Evolutionary conservation across 2,329 filamentous ascomycete genomes (phyloP), one percentile per base, ranked within the genome.

Genomic region (Aspergillus uvarum): DNA sequence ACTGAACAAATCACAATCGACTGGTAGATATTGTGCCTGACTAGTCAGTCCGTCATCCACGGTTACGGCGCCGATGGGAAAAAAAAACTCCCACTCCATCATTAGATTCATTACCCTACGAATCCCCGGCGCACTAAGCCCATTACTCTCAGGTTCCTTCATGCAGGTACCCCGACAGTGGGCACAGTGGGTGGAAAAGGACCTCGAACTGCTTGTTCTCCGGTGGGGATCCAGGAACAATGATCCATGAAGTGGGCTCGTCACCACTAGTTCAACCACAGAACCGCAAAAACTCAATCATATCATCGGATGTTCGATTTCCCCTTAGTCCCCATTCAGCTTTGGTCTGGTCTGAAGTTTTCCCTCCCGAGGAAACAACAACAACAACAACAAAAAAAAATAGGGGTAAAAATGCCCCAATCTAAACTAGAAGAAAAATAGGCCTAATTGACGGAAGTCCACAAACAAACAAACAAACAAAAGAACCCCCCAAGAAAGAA

Each of bases 231-330:
- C 26, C n/a, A 47, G 42, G 42, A 29, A 55, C 53, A 47, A 32
- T 44, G 19, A 47, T 55, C 53, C 53, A 31, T 35, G 5, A 16
- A 8, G 16, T 19, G 22, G 42, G 42, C 38, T 44, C 47, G 53
- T 55, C 26, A 29, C 26, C 26, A 29, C 26, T 29, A 29, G 26
- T 10, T 8, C 3, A 48, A 47, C 44, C 53, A 47, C 29, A 24
- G 42, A 47, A 31, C 19, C 47, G 26, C 26, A 19, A 44, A 54
- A 55, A 48, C 53, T 55, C 53, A 48, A 55, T 55, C 53, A 55
- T 48, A 55, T 55, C 53, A 48, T 24, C 26, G 38, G 38, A 44
- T 44, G 38, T 44, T 44, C 14, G 38, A 44, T 44, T 8, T 7
- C 22, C 35, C 47, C n/a, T 14, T 35, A 48, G 26, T 55, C 53